A percentile compares a stretch with the other conserved stretches of the same genome.
Evolutionary conservation across 495 filamentous ascomycete species (phyloP).

Genomic region (Hypoxylon intermedium): DNA sequence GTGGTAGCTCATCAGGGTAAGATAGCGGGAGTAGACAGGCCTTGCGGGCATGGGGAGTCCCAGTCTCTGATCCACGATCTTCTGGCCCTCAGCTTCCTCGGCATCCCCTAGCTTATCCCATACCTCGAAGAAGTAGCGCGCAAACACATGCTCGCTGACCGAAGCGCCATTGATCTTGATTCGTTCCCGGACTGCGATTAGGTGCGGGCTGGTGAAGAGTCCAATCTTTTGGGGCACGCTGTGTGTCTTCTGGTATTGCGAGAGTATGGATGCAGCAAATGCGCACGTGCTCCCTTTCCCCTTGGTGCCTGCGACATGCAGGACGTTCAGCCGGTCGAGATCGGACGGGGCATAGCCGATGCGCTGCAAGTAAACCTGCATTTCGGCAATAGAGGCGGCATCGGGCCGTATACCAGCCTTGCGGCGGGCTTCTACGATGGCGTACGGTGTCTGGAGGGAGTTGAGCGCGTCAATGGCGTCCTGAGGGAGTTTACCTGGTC

Average conservation of each 20-base stretch:
- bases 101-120: constrained; percentile 76
- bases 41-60: constrained; percentile 57
- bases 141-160: constrained; percentile 77
- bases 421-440: constrained; percentile 74
- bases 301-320: constrained; percentile 92
- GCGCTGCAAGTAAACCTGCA: constrained; percentile 74
- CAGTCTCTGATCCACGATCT: constrained; percentile 36
- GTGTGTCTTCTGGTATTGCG: constrained; percentile 46
- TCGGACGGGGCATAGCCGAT: constrained; percentile 80
- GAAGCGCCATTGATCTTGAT: constrained; percentile 82
- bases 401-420: constrained; percentile 73
- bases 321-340: constrained; percentile 73
- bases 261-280: constrained; percentile 65
- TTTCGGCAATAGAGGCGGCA: constrained; percentile 72
- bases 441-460: constrained; percentile 84
- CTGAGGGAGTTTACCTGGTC: constrained; percentile 49
- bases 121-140: constrained; percentile 85
- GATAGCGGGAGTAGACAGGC: constrained; percentile 88
- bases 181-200: constrained; percentile 86
- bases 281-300: constrained; percentile 87
- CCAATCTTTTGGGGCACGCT: constrained; percentile 65
- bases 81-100: constrained; percentile 33
- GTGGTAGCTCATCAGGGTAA: constrained; percentile 90
- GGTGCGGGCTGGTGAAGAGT: constrained; percentile 87
- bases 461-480: constrained; percentile 89